Percentiles rank a stretch among this genome's conserved stretches.
Conservation (phyloP, 805 yeast genomes). For the Candida cerambycidarum region DNA sequence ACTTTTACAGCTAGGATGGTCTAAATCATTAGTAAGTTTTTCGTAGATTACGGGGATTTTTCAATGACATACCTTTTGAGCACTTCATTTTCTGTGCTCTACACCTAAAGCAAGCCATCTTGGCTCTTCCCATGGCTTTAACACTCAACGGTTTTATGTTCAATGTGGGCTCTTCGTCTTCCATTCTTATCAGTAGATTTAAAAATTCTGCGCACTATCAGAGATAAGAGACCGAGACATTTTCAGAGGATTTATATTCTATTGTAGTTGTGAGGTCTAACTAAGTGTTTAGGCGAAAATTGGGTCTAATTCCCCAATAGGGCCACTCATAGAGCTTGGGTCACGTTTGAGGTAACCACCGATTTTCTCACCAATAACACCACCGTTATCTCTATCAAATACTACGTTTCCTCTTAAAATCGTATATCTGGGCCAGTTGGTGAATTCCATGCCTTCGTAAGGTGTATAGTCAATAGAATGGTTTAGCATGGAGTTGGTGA, state of each 20-base stretch:
- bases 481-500: slow-evolving; percentile 28
- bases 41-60: too few relatives aligned
- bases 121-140: slow-evolving; percentile 13
- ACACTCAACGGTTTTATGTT: slow-evolving; percentile 13
- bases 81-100: slow-evolving; percentile 14
- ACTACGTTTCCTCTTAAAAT: slow-evolving; percentile 36
- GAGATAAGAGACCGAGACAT: not conserved
- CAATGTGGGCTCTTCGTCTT: not conserved
- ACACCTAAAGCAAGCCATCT: slow-evolving; percentile 15
- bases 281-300: slow-evolving; percentile 1
- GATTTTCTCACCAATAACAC: slow-evolving; percentile 4
- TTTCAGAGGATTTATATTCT: too few relatives aligned
- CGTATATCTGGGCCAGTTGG: slow-evolving; percentile 50
- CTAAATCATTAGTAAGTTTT: slow-evolving; percentile 10
- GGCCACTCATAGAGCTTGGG: slow-evolving; percentile 6
- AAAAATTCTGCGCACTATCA: not conserved
- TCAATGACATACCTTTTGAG: slow-evolving; percentile 13
- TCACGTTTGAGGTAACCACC: slow-evolving; percentile 2
- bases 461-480: slow-evolving; percentile 42
- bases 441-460: slow-evolving; percentile 37
- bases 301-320: slow-evolving; percentile 4
- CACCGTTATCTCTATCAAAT: slow-evolving; percentile 25
- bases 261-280: too few relatives aligned
- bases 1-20: slow-evolving; percentile 11
- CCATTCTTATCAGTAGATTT: not conserved